These are phyloP conservation scores for Pezicula radicicola DNA, from an alignment of 2,329 filamentous ascomycete genomes.

Conservation along the genomic window DNA sequence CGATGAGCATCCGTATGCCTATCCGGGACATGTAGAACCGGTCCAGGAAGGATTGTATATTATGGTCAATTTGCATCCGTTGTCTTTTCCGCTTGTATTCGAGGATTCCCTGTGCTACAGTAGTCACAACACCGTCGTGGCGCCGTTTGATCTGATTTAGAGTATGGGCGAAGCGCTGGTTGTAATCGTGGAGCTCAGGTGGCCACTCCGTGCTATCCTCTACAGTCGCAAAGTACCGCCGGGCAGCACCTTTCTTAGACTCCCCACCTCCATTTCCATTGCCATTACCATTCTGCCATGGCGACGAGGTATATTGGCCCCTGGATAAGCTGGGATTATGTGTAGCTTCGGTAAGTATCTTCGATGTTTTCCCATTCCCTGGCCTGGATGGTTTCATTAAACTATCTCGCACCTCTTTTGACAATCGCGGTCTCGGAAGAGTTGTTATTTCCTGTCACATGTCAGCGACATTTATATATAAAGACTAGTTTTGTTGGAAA, in stretches of 20 bases:
- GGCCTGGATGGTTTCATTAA: slow-evolving; percentile 66
- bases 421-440: slow-evolving; percentile 73
- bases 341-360: slow-evolving; percentile 77
- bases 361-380: slow-evolving; percentile 50
- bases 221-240: slow-evolving; percentile 87
- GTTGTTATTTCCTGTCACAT: slow-evolving; percentile 79
- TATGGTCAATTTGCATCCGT: slow-evolving; percentile 96
- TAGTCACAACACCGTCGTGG: slow-evolving; percentile 96
- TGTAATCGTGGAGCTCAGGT: slow-evolving; percentile 90
- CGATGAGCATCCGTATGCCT: slow-evolving; percentile 98
- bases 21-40: slow-evolving; percentile 99
- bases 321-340: slow-evolving; percentile 85
- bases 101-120: slow-evolving; percentile 94
- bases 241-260: slow-evolving; percentile 49
- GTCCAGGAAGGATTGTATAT: slow-evolving; percentile 95
- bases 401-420: slow-evolving; percentile 72
- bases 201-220: slow-evolving; percentile 91
- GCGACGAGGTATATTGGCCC: slow-evolving; percentile 71
- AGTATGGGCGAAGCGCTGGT: slow-evolving; percentile 83
- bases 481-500: neutral
- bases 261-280: slow-evolving; percentile 46
- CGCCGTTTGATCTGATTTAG: slow-evolving; percentile 92
- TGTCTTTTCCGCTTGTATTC: slow-evolving; percentile 97
- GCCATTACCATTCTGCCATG: slow-evolving; percentile 38
- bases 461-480: slow-evolving; percentile 16